Evolutionary conservation across 2,329 filamentous ascomycete genomes (phyloP).

Genomic region (Pseudogymnoascus sp.): DNA sequence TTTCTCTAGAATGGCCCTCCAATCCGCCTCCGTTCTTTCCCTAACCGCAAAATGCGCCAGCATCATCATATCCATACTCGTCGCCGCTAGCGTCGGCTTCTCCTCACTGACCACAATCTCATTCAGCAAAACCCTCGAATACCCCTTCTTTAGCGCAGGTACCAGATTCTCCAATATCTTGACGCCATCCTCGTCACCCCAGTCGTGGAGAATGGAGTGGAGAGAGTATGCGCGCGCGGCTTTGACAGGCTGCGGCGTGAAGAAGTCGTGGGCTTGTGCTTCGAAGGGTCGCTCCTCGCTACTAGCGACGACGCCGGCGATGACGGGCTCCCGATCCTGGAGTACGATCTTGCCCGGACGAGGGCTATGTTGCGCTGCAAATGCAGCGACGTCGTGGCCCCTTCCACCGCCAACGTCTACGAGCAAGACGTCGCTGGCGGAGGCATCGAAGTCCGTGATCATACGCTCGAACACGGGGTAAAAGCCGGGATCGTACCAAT

Average conservation of each 20-base stretch:
- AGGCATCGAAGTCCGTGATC: neutral
- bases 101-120: conserved; percentile 27
- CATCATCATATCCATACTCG: conserved; percentile 23
- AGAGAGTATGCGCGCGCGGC: conserved; percentile 29
- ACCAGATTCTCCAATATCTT: conserved; percentile 18
- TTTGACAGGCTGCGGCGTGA: conserved; percentile 31
- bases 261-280: conserved; percentile 29
- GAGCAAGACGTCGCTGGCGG: conserved; percentile 16
- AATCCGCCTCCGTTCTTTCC: conserved; percentile 18
- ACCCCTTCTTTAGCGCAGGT: conserved; percentile 25
- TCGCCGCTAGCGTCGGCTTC: conserved; percentile 18
- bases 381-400: conserved; percentile 14
- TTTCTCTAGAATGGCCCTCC: conserved; percentile 15
- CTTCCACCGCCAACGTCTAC: conserved; percentile 21
- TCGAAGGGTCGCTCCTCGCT: conserved; percentile 15
- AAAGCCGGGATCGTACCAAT: conserved; percentile 30
- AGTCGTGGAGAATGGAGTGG: conserved; percentile 26
- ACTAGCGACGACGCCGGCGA: conserved; percentile 19
- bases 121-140: conserved; percentile 29
- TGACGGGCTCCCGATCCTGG: neutral
- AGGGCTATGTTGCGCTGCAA: neutral
- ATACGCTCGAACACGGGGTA: conserved; percentile 19
- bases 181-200: conserved; percentile 17
- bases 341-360: neutral
- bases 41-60: conserved; percentile 16